Base-by-base conservation (phyloP, 2,329 filamentous ascomycete genomes). In the Fusarium marasasianum region DNA sequence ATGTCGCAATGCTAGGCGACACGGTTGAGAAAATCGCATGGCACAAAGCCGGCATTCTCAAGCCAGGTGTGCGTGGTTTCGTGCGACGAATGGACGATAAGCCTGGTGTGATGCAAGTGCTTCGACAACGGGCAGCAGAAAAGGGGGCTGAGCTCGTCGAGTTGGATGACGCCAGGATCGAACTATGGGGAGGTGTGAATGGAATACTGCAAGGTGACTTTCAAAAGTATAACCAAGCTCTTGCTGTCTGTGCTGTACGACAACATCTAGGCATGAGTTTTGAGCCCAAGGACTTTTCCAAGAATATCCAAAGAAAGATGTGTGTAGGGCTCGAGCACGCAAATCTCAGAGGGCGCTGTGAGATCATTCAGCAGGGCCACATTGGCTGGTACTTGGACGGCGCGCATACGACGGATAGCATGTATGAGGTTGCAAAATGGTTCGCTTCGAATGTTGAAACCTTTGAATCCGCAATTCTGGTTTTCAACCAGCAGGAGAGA, bases 401-500 rank as follows among this genome's bases (percentile, higher is more conserved):
- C 6, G 95, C 94, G 5, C 95, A 98, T 80, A 98, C 95, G 0
- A 86, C 91, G 29, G 95, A 98, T 76, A 97, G 94, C 76, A 90
- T 98, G 72, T 87, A 90, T 59, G 88, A 94, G 47, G 93, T 93
- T 17, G 94, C 91, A 7, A 86, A 86, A 74, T 98, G 95, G 95
- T 96, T 96, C 77, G 89, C 89, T 4, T 83, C 83, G 13, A 83
- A 86, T 54, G 78, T 87, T n/a, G 79, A 64, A 13, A 45, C 72
- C 1, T 66, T 71, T 1, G 79, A 80, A 13, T 59, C 73, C 33
- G 82, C 85, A 50, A 85, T 94, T 0, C 84, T 98, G 51, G 88
- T 98, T 54, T 98, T 98, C 86, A 98, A 98, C 82, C 96, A 98
- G 82, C 94, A 98, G 79, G 94, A 94, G 15, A 90, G 95, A 38